Base-by-base conservation (phyloP, 176 grass and related monocot species). In the Hyparrhenia diplandra region DNA sequence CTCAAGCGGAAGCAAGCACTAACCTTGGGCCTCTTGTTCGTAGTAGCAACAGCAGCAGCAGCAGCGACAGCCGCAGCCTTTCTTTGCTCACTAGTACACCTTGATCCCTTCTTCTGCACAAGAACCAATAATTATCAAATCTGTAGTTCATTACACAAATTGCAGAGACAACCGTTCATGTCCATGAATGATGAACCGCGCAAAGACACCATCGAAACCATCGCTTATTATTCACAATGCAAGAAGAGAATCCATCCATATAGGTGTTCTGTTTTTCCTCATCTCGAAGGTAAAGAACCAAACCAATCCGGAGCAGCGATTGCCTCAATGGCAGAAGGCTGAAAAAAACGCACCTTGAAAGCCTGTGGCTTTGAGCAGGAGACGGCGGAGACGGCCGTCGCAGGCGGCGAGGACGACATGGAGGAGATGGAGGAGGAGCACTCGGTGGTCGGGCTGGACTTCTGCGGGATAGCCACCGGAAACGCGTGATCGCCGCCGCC, bases 371-470 rank as follows among this genome's bases (percentile, higher is more conserved):
- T 86, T 13, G 83, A 35, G 67, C 73, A 46, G 65, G 82, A 89
- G 54, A 84, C 31, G 73, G 35, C 59, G 8, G 77, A 69, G 23
- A 41, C 14, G 63, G 87, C 66, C 1, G 83, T 86, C 13, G 88
- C 79, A 0, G 88, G 67, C 5, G 83, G 83, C 18, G 88, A 90
- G 49, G 88, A 86, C 29, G 83, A 82, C 88, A 89, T 86, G 83
- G 79, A 82, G 12, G 87, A 89, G 83, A 89, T 18, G 46, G 88
- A 82, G 31, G 88, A 86, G 46, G 83, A 90, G 67, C 83, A 90
- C 49, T 90, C 85, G 67, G 66, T 61, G 47, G 79, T 79, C 9
- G 88, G 83, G 67, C 88, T 86, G 6, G 79, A 83, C 74, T 90
- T 86, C 51, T 90, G 83, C 13, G 88, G 61, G 25, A 51, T 57